Base-by-base conservation (phyloP, 106 monocot genomes). In the Iris macrosiphon region DNA sequence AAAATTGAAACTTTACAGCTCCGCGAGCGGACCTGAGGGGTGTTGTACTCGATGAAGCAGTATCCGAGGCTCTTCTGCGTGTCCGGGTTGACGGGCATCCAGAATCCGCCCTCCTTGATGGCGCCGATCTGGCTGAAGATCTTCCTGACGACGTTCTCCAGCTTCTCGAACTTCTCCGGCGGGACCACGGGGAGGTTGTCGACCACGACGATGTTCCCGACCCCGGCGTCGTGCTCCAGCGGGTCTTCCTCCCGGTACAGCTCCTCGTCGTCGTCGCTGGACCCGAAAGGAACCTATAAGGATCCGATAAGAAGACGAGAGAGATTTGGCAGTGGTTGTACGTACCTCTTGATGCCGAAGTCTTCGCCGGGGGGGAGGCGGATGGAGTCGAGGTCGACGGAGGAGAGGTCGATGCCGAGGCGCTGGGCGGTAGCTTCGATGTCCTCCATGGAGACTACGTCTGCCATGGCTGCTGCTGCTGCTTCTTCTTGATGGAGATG, bases 31-130 rank as follows among this genome's bases (percentile, higher is more conserved):
- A 88, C 93, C 88, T 93, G 74, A 18, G 74, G 57, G 6, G 93
- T 84, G 44, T 78, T 88, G 69, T 72, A 93, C 46, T 88, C 93
- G 7, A 88, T 73, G 67, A 88, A 93, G 53, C 93, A 93, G 42
- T 78, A 93, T 1, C 93, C 93, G 4, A 78, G 63, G 7, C 84
- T 88, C 62, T 84, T 88, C 31, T 88, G 48, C 9, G 72, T 88
- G 11, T 88, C 84, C 0, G 80, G 72, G 46, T 88, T 71, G 0
- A 75, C 61, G 0, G 93, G 93, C 88, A 93, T 93, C 78, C 74
- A 84, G 16, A 93, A 50, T 4, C 93, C 93, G 1, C 59, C 80
- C 30, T 93, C 93, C 48, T 46, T 74, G 0, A 93, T 81, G 12
- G 64, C 63, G 3, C 93, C 88, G 48, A 81, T 84, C 64, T 88